Evolutionary conservation across 2,329 filamentous ascomycete species (phyloP), one percentile per base, ranked within the genome.

Genomic region (Stromatinia cepivora): DNA sequence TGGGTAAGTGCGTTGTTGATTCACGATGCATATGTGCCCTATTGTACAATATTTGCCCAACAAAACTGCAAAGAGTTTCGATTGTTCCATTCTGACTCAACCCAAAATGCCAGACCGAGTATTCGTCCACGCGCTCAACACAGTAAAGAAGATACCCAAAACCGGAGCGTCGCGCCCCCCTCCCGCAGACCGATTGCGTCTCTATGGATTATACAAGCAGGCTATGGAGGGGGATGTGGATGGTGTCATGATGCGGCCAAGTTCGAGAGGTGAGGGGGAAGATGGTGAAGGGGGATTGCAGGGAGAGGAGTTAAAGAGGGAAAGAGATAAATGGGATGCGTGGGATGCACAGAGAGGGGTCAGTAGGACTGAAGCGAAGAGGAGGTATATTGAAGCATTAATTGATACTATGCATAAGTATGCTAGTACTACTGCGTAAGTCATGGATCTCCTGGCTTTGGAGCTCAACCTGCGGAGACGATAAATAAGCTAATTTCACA

Each of bases 121-220:
- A 79, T 99, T 99, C 81, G 94, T 96, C 80, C 94, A 99, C 87
- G 95, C 95, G 74, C 91, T 99, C 81, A 97, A 97, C 82, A 98
- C 95, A 34, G 94, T 99, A 77, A 97, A 97, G 82, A 96, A 96
- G 82, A 96, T 99, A 76, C 92, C 92, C 75, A 94, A 95, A 78
- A 97, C 94, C 25, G 94, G 95, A 72, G 93, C 93, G 66, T 89
- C 92, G 72, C 91, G 95, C 72, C 95, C 95, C 58, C 95, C 95
- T 61, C 88, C 93, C 2, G 84, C 86, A 71, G 94, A 96, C 78
- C 90, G 95, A 70, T 85, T 99, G 75, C 91, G 92, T 70, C 90
- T 99, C 72, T 99, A 99, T 90, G 95, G 95, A 73, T 86, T 99
- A 74, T 99, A 99, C 84, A 99, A 99, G 80, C 95, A 99, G 81